Evolutionary conservation across 805 yeast genomes (phyloP).

Genomic region (Saccharomycopsis fibuligera): DNA sequence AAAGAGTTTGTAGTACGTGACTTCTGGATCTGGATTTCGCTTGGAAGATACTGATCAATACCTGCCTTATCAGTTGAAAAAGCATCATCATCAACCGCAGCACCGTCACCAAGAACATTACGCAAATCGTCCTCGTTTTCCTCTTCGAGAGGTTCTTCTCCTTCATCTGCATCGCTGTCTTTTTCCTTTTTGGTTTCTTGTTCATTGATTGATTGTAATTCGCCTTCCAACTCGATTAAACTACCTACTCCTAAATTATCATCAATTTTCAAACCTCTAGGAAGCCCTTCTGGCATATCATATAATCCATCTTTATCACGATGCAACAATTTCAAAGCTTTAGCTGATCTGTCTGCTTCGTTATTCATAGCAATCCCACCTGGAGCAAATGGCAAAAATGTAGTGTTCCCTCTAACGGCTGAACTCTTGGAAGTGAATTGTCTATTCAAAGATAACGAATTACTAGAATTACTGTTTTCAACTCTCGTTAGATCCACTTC

Average conservation of each 20-base stretch:
- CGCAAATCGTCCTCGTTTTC: background rate
- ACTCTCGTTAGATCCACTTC: conserved; percentile 44
- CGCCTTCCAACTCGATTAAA: conserved; percentile 24
- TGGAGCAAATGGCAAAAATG: conserved; percentile 84
- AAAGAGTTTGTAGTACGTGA: conserved; percentile 23
- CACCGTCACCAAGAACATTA: background rate
- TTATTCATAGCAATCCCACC: conserved; percentile 56
- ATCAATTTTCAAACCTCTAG: conserved; percentile 54
- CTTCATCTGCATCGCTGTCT: conserved; percentile 20
- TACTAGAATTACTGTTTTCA: conserved; percentile 49
- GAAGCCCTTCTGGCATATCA: conserved; percentile 76
- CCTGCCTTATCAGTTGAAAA: conserved; percentile 21
- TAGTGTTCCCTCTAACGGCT: conserved; percentile 60
- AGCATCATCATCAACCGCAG: background rate
- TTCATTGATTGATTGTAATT: conserved; percentile 30
- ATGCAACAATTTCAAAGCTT: conserved; percentile 42
- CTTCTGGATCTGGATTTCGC: conserved; percentile 43
- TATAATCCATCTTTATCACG: conserved; percentile 70
- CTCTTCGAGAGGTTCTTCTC: conserved; percentile 22
- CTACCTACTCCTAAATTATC: conserved; percentile 5
- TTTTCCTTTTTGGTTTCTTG: conserved; percentile 15
- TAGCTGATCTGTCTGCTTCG: conserved; percentile 25
- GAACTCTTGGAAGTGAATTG: conserved; percentile 57
- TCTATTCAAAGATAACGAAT: conserved; percentile 69
- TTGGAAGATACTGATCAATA: conserved; percentile 44